Base-by-base conservation (phyloP, 495 filamentous ascomycete species). In the Daldinia grandis region DNA sequence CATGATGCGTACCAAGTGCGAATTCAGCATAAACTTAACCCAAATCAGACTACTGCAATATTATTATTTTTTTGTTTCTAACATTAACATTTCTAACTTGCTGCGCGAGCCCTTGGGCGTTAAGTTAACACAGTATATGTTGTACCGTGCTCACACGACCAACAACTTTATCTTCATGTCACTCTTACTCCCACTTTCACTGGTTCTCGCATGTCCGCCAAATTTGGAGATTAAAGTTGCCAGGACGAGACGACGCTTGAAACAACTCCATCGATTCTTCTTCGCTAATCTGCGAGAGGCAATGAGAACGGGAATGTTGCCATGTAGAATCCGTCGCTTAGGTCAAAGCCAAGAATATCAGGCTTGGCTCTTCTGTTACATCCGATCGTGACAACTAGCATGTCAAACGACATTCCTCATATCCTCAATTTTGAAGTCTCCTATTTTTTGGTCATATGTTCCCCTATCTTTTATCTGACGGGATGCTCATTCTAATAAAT, bases 191-290 rank as follows among this genome's bases (percentile, higher is more conserved):
- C 6, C 9, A 14, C 3, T 35, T 1, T 14, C 33, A 35, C 33
- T 35, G 33, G 33, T 12, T 35, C 33, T 35, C 12, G 33, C 33
- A 35, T 35, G 33, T 35, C 33, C 12, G 1, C 33, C 33, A 35
- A 35, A 14, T 35, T 35, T 35, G 57, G 58, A 59, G 30, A 66
- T 63, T 50, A 42, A 28, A 58, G 27, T 59, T 73, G 15, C 56
- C 65, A 38, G 49, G 56, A 27, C 33, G 51, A 66, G 64, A 62
- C 51, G 33, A 58, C 42, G 33, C 54, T 62, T 68, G 64, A 73
- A 73, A 65, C 65, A 30, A 58, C 33, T 38, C 37, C 35, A 19
- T 59, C 51, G 49, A 38, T 33, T 53, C 19, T 57, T 64, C 38
- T 62, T 65, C 25, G 9, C 53, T 49, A 53, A 53, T 44, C 58